phyloP scores from a whole-genome alignment of 805 yeast species.

The Ogataea paraovalis region DNA sequence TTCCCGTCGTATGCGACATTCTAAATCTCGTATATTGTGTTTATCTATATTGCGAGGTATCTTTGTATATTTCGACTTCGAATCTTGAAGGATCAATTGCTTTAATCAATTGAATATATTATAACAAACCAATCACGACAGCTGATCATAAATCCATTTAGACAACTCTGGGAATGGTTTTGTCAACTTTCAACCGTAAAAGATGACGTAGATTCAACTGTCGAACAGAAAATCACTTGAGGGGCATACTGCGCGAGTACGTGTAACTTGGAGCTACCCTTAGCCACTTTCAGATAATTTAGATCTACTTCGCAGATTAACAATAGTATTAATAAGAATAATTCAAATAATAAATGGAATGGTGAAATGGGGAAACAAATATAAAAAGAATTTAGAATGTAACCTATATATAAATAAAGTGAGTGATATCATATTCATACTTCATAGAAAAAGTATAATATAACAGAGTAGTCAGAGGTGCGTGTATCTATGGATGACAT shows the following conservation, averaged over 20 bases:
- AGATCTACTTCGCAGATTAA: background rate
- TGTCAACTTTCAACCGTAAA: no score
- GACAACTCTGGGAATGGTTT: no score
- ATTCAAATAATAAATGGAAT: background rate
- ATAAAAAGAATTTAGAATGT: slow-evolving; percentile 1
- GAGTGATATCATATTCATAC: background rate
- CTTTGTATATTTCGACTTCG: background rate
- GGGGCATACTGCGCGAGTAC: background rate
- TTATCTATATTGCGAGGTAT: background rate
- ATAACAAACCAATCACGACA: no score
- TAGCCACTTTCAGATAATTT: background rate
- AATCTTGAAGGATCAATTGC: no score
- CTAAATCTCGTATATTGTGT: background rate
- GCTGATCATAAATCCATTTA: no score
- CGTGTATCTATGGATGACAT: background rate
- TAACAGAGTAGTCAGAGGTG: background rate
- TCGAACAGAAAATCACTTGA: no score
- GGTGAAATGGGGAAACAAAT: slow-evolving; percentile 2
- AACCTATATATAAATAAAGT: slow-evolving; percentile 1
- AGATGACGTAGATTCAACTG: no score
- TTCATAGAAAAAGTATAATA: background rate
- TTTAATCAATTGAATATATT: no score
- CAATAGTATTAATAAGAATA: no score
- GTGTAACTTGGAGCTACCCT: no score
- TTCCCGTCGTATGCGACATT: background rate